A percentile compares a stretch with the other conserved stretches of the same genome.
Conservation (phyloP, 257 asterid species). For the Scutellaria barbata region DNA sequence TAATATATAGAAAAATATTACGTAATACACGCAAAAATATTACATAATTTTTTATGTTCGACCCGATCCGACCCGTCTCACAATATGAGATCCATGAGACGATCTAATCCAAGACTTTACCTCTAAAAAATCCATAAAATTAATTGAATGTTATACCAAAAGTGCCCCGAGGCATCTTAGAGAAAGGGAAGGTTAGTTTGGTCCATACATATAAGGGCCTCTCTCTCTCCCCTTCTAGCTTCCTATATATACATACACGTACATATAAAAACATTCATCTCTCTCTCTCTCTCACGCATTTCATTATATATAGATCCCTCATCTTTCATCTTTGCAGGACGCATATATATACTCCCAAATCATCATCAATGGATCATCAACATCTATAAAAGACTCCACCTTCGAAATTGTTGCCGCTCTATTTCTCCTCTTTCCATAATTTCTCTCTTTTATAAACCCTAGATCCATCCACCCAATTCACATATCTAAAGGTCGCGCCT, state of each 20-base stretch:
- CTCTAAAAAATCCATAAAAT: too few species aligned
- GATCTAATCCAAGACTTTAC: too few species aligned
- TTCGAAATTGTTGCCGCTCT: slow-evolving; percentile 61
- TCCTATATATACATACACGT: slow-evolving; percentile 2
- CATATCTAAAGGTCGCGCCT: slow-evolving; percentile 36
- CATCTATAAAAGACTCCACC: slow-evolving; percentile 41
- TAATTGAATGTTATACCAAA: not conserved
- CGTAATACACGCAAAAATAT: too few species aligned
- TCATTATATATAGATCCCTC: slow-evolving; percentile 33
- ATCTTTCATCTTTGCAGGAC: not conserved
- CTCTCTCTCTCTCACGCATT: slow-evolving; percentile 28
- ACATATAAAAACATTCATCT: not conserved
- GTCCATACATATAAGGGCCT: not conserved
- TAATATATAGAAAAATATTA: too few species aligned
- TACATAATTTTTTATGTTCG: too few species aligned
- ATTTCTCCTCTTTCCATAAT: slow-evolving; percentile 5
- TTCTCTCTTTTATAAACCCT: slow-evolving; percentile 40
- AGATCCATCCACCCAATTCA: slow-evolving; percentile 35
- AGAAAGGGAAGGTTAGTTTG: slow-evolving; percentile 34
- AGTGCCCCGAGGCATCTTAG: not conserved
- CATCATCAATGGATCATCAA: not conserved
- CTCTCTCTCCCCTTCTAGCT: slow-evolving; percentile 7
- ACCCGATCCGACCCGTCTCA: too few species aligned
- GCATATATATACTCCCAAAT: slow-evolving; percentile 3
- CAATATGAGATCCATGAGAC: not conserved